Evolutionary conservation across 2,329 filamentous ascomycete genomes (phyloP).

Genomic region (Boeremia lycopersici): DNA sequence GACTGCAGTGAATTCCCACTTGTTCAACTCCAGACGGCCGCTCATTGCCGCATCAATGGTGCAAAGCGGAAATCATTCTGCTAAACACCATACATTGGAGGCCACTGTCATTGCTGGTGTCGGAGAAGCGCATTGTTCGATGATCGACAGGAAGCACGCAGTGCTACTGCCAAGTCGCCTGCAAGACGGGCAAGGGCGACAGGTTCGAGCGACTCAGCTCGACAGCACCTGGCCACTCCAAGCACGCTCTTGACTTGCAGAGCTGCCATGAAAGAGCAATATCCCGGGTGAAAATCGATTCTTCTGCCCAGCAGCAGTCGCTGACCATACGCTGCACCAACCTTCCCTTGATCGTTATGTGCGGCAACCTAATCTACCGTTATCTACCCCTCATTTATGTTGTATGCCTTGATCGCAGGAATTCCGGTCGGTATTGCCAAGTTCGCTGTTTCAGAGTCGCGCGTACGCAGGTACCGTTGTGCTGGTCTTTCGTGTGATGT

Average conservation of each 20-base stretch:
- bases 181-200: neutral
- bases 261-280: neutral
- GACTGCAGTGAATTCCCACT: neutral
- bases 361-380: neutral
- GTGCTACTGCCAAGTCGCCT: neutral
- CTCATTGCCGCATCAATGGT: neutral
- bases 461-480: neutral
- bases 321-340: neutral
- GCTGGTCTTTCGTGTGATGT: neutral
- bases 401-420: neutral
- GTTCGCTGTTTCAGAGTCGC: neutral
- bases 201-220: neutral
- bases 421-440: neutral
- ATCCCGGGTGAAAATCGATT: neutral
- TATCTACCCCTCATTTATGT: neutral
- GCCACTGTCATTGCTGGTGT: neutral
- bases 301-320: neutral
- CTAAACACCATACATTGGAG: neutral
- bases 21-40: neutral
- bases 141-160: neutral
- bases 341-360: neutral
- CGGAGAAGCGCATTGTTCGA: neutral
- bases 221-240: neutral
- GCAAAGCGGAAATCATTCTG: neutral
- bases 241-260: neutral